These are phyloP conservation scores for Boletus reticuloceps DNA, from an alignment of 768 basidiomycete genomes.

Conservation along the genomic window DNA sequence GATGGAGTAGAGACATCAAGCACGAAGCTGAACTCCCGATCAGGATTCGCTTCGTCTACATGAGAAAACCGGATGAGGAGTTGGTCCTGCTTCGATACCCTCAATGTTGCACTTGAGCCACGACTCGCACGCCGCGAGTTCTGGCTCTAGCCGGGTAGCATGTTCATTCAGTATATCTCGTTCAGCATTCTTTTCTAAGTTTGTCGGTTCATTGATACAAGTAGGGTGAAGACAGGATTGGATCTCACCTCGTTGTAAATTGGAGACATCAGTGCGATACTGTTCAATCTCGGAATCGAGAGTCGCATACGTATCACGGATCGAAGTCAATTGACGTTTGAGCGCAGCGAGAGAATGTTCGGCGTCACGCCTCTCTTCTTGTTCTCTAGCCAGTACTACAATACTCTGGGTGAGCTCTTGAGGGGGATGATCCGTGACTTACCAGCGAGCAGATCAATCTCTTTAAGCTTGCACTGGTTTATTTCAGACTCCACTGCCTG, in stretches of 20 bases:
- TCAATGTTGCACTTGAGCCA: slow-evolving; percentile 67
- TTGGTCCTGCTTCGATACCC: slow-evolving; percentile 68
- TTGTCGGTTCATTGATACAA: neutral
- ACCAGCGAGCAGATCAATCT: slow-evolving; percentile 79
- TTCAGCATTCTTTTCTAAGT: slow-evolving; percentile 67
- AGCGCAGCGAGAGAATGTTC: slow-evolving; percentile 59
- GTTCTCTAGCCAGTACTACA: slow-evolving; percentile 63
- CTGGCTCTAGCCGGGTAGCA: slow-evolving; percentile 50
- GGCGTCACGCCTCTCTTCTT: slow-evolving; percentile 69
- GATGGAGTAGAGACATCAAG: slow-evolving; percentile 63
- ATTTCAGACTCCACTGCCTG: slow-evolving; percentile 67
- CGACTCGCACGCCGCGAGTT: slow-evolving; percentile 56
- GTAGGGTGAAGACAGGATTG: neutral
- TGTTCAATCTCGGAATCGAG: slow-evolving; percentile 74
- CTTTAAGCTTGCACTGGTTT: slow-evolving; percentile 70
- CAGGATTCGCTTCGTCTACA: slow-evolving; percentile 55
- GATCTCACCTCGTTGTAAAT: slow-evolving; percentile 60
- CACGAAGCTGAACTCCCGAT: slow-evolving; percentile 69
- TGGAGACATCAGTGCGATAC: slow-evolving; percentile 57
- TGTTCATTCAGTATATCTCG: slow-evolving; percentile 51
- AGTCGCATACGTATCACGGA: slow-evolving; percentile 55
- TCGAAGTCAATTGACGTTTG: slow-evolving; percentile 62
- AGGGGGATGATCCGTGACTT: slow-evolving; percentile 23
- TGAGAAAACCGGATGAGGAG: slow-evolving; percentile 72
- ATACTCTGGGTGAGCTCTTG: neutral